Base-by-base conservation (phyloP, 345 rosid genomes). In the Microcos paniculata region DNA sequence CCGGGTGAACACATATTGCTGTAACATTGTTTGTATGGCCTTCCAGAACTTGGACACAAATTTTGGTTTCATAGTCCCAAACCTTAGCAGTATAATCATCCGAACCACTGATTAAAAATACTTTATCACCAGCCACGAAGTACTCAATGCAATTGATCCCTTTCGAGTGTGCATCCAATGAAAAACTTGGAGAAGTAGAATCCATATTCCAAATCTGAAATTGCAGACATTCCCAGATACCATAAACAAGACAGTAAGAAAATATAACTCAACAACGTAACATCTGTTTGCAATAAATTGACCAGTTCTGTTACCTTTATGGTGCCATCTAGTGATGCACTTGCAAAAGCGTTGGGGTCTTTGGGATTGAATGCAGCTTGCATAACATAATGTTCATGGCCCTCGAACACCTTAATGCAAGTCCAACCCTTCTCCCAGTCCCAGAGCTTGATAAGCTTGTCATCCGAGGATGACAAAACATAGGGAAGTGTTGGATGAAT, bases 11-110 rank as follows among this genome's bases (percentile, higher is more conserved):
- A 81, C 86, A 87, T 71, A 88, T 90, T 56, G 94, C 97, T 73
- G 94, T 88, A 57, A 92, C 91, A 88, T 92, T 92, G 79, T 91
- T 91, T n/a, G 97, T 87, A 73, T 92, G 97, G 63, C 94, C 94
- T 79, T 92, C 94, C 24, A 92, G 85, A 4, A 89, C 87, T 82
- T 91, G 94, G 75, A 92, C 92, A 77, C 96, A 92, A 71, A 82
- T 87, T 80, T 88, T 91, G 58, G 96, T 91, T 84, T 92, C 92
- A 81, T 88, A 92, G 77, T 90, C 97, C 89, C 96, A 77, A 52
- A 94, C 98, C 95, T 92, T 94, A 45, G 94, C 98, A 71, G 96
- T 87, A 78, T 82, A 93, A 86, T 92, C 98, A 80, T 94, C 97
- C 67, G 98, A 93, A 64, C 98, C 98, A 73, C 92, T 89, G 69